These are phyloP conservation scores for Hydnum rufescens DNA, from an alignment of 768 basidiomycete genomes.

Conservation along the genomic window DNA sequence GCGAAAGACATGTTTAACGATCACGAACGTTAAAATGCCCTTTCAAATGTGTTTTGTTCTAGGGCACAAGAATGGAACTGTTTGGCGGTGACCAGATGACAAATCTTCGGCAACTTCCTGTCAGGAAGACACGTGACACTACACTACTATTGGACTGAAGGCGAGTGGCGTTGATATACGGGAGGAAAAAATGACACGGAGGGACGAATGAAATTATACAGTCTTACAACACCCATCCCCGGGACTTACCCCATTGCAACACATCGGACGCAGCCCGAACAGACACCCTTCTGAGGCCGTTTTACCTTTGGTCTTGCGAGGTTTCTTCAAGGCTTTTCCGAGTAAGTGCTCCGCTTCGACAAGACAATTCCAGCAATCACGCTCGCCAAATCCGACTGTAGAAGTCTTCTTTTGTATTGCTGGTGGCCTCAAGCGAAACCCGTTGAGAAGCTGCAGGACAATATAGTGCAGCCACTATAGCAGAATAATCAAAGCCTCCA, in stretches of 20 bases:
- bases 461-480: constrained; percentile 25
- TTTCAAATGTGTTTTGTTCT: too few species aligned
- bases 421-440: constrained; percentile 13
- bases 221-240: background rate
- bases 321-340: background rate
- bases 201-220: too few species aligned
- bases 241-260: background rate
- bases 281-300: background rate
- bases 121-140: too few species aligned
- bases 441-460: constrained; percentile 15
- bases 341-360: background rate
- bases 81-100: background rate
- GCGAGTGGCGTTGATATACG: too few species aligned
- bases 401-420: background rate
- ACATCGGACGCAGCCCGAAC: background rate
- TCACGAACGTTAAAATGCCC: too few species aligned
- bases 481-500: background rate
- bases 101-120: too few species aligned
- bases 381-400: background rate
- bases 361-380: background rate
- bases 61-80: too few species aligned
- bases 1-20: background rate
- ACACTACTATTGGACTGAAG: too few species aligned
- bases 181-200: too few species aligned
- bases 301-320: background rate